Conservation (phyloP, 352 stramenopile species). For the Pythium folliculosum region DNA sequence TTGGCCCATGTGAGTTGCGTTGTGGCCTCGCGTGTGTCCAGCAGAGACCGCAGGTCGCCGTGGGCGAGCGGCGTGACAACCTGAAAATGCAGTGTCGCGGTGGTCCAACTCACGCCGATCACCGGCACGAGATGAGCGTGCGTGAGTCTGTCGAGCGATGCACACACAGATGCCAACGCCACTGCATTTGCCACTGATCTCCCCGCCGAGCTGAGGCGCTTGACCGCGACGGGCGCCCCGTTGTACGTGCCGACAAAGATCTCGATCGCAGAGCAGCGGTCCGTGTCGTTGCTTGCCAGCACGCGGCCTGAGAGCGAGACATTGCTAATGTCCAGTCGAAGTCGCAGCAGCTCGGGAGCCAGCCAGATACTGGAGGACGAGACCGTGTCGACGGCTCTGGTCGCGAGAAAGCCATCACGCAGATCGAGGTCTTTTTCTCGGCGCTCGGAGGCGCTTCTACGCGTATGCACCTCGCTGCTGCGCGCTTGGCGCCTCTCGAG, state of each 20-base stretch:
- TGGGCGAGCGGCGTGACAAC: conserved; percentile 69
- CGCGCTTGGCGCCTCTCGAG: too few relatives aligned
- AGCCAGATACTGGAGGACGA: not conserved
- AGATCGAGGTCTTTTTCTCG: not conserved
- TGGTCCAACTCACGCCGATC: conserved; percentile 67
- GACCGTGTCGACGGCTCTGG: not conserved
- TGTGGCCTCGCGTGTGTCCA: conserved; percentile 37
- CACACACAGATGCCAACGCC: not conserved
- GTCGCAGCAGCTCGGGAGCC: not conserved
- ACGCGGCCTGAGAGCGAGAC: not conserved
- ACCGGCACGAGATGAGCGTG: conserved; percentile 70
- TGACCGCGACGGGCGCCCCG: not conserved
- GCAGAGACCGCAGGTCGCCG: conserved; percentile 55
- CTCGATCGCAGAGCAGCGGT: not conserved
- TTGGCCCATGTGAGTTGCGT: conserved; percentile 56
- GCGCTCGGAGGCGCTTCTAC: too few relatives aligned
- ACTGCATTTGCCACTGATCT: not conserved
- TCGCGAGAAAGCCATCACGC: not conserved
- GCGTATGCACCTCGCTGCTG: too few relatives aligned
- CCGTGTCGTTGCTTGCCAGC: not conserved
- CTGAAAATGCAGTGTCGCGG: conserved; percentile 50
- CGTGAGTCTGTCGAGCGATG: conserved; percentile 45
- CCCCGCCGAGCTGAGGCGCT: not conserved
- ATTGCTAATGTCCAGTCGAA: not conserved
- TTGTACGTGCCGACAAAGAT: not conserved